Percentiles rank a stretch among this genome's conserved stretches.
These are phyloP conservation scores for Fraxinus albicans DNA, from an alignment of 305 asterid genomes.

Conservation along the genomic window DNA sequence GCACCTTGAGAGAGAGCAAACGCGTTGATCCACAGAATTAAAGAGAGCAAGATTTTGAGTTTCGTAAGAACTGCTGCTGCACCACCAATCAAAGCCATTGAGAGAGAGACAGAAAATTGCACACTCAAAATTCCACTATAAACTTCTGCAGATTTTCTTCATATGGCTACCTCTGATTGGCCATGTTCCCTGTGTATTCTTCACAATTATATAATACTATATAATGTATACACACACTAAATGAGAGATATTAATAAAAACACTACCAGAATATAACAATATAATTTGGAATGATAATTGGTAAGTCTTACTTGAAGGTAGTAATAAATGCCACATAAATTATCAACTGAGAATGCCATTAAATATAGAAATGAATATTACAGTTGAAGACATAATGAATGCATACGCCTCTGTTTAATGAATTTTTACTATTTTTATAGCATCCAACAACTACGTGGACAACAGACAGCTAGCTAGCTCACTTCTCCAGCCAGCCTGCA, in stretches of 20 bases:
- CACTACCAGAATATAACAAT: neutral
- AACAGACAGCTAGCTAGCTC: slow-evolving; percentile 23
- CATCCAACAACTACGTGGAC: slow-evolving; percentile 7
- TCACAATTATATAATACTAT: neutral
- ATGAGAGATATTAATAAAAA: neutral
- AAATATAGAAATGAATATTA: slow-evolving; percentile 45
- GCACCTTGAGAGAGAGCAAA: slow-evolving; percentile 57
- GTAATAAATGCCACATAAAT: slow-evolving; percentile 36
- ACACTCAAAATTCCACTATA: neutral
- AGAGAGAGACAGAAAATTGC: slow-evolving; percentile 21
- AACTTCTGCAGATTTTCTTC: slow-evolving; percentile 15
- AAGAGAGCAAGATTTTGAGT: slow-evolving; percentile 33
- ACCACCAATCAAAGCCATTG: slow-evolving; percentile 55
- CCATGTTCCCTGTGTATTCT: slow-evolving; percentile 42
- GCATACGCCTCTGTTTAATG: slow-evolving; percentile 29
- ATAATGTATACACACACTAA: neutral
- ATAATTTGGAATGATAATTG: neutral
- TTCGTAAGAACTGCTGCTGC: slow-evolving; percentile 31
- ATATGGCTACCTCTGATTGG: slow-evolving; percentile 73
- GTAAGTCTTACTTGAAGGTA: neutral
- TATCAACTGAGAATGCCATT: slow-evolving; percentile 40
- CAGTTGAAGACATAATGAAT: slow-evolving; percentile 56
- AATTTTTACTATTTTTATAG: neutral
- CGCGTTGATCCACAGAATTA: slow-evolving; percentile 44
- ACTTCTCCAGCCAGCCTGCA: neutral